Percentiles rank a stretch among this genome's conserved stretches.
phyloP scores from a whole-genome alignment of 2,329 filamentous ascomycete genomes.

The Pseudogymnoascus sp. region DNA sequence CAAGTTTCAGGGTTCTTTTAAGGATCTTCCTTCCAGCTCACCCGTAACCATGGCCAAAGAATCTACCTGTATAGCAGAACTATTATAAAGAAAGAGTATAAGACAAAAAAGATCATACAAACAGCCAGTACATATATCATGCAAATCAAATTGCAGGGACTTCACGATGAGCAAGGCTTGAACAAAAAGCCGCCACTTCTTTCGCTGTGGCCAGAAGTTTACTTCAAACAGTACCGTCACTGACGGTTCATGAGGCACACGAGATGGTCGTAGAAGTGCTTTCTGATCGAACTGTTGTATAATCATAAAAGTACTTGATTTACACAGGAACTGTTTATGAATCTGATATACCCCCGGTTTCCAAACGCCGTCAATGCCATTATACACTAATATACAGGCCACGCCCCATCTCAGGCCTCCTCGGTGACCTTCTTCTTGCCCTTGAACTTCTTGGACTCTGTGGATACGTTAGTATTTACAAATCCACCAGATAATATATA shows the following conservation, averaged over 20 bases:
- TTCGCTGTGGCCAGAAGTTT: neutral
- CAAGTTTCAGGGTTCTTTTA: neutral
- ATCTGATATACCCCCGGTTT: slow-evolving; percentile 12
- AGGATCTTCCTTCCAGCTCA: neutral
- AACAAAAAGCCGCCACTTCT: neutral
- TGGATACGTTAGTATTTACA: slow-evolving; percentile 11
- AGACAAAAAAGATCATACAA: neutral
- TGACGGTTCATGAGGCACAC: neutral
- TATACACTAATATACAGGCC: slow-evolving; percentile 21
- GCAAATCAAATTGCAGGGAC: neutral
- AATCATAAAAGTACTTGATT: slow-evolving; percentile 5
- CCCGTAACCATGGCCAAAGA: neutral
- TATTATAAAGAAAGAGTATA: neutral
- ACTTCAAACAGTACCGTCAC: neutral
- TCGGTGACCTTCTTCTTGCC: slow-evolving; percentile 33
- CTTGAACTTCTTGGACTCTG: slow-evolving; percentile 39
- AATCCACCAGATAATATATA: neutral
- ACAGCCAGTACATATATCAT: neutral
- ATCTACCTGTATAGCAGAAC: neutral
- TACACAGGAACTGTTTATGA: slow-evolving; percentile 3
- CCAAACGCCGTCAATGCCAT: slow-evolving; percentile 25
- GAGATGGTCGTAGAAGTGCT: neutral
- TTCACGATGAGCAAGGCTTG: neutral
- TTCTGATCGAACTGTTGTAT: neutral
- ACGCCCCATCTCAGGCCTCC: neutral